Base-by-base conservation (phyloP, 176 grass and related monocot genomes). In the Pontederia crassipes region DNA sequence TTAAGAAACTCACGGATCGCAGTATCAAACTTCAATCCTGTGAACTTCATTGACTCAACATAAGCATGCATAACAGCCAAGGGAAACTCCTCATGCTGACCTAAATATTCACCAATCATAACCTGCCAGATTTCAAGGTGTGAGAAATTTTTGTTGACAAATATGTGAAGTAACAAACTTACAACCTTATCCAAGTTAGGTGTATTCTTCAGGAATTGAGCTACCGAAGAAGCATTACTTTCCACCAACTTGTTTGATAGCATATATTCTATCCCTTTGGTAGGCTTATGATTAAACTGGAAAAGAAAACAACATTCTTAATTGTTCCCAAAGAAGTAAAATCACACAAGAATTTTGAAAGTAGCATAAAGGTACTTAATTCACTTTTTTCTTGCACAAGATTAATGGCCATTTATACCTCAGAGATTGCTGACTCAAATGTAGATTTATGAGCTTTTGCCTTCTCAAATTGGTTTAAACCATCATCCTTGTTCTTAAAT, bases 71-170 rank as follows among this genome's bases (percentile, higher is more conserved):
- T 97, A 65, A 97, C 92, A 82, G 84, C 76, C 69, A 97, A 84
- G 55, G 87, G 84, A 35, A 97, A 88, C 46, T 91, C 92, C 81
- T 97, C 92, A 46, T 91, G 81, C 60, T 91, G 87, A 64, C 92
- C 92, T 79, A 97, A 83, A 82, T 91, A 97, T 85, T 97, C 92
- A 73, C 92, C 92, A 74, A 97, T 82, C 92, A 97, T 88, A 52
- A 73, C 84, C 87, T 97, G 75, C 57, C 72, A 75, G 1, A 69
- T 64, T 28, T 57, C 51, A 58, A 58, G 20, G 48, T 49, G 18
- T 67, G 45, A 75, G 74, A 32, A 35, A 26, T 49, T 46, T 58
- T 62, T 69, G 77, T 50, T 65, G 28, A 62, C 64, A 72, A 26
- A 58, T 55, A 13, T 20, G 11, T 20, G 68, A 67, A 74, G n/a